These are phyloP conservation scores for Fraxinus dipetala DNA, from an alignment of 305 asterid species.

Conservation along the genomic window DNA sequence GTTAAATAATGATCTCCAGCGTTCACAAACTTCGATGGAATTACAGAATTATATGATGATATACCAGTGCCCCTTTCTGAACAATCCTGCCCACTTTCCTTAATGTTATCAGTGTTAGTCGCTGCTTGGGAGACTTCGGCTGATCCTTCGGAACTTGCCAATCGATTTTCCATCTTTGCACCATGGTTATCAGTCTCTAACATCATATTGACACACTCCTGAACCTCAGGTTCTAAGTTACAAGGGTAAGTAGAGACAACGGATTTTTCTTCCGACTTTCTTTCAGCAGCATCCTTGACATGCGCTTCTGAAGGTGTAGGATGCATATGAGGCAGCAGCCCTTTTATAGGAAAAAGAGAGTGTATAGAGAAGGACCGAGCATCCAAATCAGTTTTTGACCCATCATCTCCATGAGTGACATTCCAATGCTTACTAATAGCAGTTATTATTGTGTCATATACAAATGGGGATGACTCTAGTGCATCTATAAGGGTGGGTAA, in stretches of 20 bases:
- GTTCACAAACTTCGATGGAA: constrained; percentile 32
- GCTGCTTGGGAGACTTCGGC: constrained; percentile 52
- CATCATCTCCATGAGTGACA: constrained; percentile 45
- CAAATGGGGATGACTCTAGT: constrained; percentile 46
- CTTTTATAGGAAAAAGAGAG: constrained; percentile 35
- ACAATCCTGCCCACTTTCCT: constrained; percentile 30
- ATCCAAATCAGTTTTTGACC: constrained; percentile 41
- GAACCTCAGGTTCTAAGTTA: constrained; percentile 41
- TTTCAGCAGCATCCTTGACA: constrained; percentile 31
- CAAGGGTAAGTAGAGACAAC: constrained; percentile 30
- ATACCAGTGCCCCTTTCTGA: constrained; percentile 33
- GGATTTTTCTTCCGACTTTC: constrained; percentile 34
- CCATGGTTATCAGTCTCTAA: constrained; percentile 41
- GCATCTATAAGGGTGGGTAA: constrained; percentile 54
- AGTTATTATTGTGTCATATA: constrained; percentile 42
- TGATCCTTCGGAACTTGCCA: constrained; percentile 74
- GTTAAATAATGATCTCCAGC: constrained; percentile 30
- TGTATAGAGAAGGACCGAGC: constrained; percentile 32
- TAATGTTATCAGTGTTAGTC: constrained; percentile 29
- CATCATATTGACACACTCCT: constrained; percentile 26
- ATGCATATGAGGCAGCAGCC: constrained; percentile 25
- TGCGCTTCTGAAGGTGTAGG: constrained; percentile 29
- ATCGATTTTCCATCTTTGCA: constrained; percentile 44
- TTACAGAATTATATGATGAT: constrained; percentile 31
- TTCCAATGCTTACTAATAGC: constrained; percentile 59